Evolutionary conservation across 2,329 filamentous ascomycete species (phyloP).

Genomic region (Fusarium dlaminii): DNA sequence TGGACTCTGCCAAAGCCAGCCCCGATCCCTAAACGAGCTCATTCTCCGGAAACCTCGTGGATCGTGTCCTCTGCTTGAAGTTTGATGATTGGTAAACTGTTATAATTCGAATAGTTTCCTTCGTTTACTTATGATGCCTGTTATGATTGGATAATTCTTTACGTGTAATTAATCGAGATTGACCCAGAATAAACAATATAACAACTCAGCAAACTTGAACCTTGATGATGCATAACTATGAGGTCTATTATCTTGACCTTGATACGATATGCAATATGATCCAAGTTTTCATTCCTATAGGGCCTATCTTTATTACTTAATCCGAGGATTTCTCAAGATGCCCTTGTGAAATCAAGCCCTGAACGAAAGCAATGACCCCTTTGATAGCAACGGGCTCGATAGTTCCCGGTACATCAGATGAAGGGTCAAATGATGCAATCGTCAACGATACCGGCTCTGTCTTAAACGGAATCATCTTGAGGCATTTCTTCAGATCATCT

Average conservation of each 20-base stretch:
- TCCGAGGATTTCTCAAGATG: background rate
- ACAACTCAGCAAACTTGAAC: background rate
- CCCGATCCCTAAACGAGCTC: slow-evolving; percentile 9
- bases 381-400: slow-evolving; percentile 33
- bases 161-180: background rate
- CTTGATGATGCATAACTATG: too few relatives aligned
- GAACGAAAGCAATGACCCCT: slow-evolving; percentile 18
- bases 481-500: slow-evolving; percentile 34
- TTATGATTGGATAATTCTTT: background rate
- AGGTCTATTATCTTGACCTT: background rate
- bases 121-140: background rate
- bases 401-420: slow-evolving; percentile 18
- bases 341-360: slow-evolving; percentile 16
- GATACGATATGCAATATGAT: background rate
- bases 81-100: too few relatives aligned
- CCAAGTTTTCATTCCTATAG: background rate
- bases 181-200: background rate
- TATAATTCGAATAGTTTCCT: background rate
- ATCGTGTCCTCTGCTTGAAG: slow-evolving; percentile 6
- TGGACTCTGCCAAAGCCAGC: slow-evolving; percentile 17
- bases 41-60: slow-evolving; percentile 8
- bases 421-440: slow-evolving; percentile 38
- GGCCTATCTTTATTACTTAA: background rate
- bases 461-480: slow-evolving; percentile 20
- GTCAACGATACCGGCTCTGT: slow-evolving; percentile 21